Percentiles rank a stretch among this genome's conserved stretches.
These are phyloP conservation scores for Paracoccidioides brasiliensis DNA, from an alignment of 2,329 filamentous ascomycete genomes.

Conservation along the genomic window DNA sequence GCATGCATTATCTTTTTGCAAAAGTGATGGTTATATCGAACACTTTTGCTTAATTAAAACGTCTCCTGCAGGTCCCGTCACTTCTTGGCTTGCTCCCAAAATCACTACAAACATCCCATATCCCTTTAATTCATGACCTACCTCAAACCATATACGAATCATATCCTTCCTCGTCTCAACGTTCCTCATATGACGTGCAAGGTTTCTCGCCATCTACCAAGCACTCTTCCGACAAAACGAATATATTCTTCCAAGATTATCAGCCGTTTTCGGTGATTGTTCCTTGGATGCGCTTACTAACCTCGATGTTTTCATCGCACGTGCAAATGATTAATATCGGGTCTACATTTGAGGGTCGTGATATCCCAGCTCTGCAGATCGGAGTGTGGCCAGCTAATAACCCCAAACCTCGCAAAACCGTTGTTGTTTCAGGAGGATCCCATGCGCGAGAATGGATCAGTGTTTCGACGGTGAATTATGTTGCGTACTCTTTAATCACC, in stretches of 20 bases:
- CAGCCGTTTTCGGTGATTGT: conserved; percentile 72
- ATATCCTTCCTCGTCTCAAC: conserved; percentile 43
- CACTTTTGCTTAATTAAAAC: background rate
- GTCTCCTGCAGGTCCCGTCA: conserved; percentile 45
- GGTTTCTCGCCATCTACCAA: conserved; percentile 20
- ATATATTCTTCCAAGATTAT: conserved; percentile 85
- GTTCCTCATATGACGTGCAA: conserved; percentile 16
- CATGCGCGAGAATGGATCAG: conserved; percentile 97
- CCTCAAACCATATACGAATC: conserved; percentile 64
- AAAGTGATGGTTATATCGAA: conserved; percentile 2
- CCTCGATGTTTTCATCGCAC: conserved; percentile 78
- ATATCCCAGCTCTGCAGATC: conserved; percentile 69
- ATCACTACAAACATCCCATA: conserved; percentile 58
- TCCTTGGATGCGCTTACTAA: conserved; percentile 84
- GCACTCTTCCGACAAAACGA: conserved; percentile 29
- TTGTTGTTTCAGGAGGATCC: conserved; percentile 71
- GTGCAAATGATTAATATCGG: conserved; percentile 64
- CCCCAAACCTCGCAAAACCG: conserved; percentile 51
- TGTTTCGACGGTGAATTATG: conserved; percentile 76
- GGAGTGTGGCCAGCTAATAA: conserved; percentile 46
- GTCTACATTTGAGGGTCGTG: conserved; percentile 74
- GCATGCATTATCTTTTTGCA: background rate
- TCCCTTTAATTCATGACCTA: conserved; percentile 66
- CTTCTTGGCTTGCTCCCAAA: conserved; percentile 65
- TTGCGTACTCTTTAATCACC: conserved; percentile 79